Base-by-base conservation (phyloP, 2,329 filamentous ascomycete genomes). In the Pseudocercospora macadamiae region DNA sequence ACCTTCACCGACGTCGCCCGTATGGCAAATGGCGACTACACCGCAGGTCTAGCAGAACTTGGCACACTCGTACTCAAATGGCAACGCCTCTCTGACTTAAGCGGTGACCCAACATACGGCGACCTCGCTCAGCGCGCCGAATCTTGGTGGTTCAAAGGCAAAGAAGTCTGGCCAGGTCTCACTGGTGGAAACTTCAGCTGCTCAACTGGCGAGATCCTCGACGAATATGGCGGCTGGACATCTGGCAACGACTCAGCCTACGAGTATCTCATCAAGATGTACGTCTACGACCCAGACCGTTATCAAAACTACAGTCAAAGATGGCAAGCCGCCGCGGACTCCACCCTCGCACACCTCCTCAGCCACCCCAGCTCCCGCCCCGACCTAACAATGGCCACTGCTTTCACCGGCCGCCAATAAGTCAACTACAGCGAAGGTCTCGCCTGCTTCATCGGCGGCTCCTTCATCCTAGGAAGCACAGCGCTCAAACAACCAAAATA, bases 241-340 rank as follows among this genome's bases (percentile, higher is more conserved):
- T 90, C 88, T 51, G 88, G 89, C 5, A 83, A 83, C 26, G 91
- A 96, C 73, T 90, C 86, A 42, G 96, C 88, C 76, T 96, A 96
- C 76, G 91, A 96, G 75, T 96, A 96, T 69, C 83, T 96, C 28
- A 88, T 96, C 74, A 96, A 96, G 79, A 93, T 95, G 89, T 96
- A 87, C 68, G 75, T 93, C 55, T 96, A 96, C 72, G 88, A 93
- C 70, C 80, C 85, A 0, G 66, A 73, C 4, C 81, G 85, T 2
- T 96, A 89, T 68, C 74, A 69, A 1, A 62, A 74, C 2, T 91
- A 93, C 76, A 86, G 82, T 16, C 34, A 61, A 8, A 66, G 73
- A 26, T 96, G 91, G 91, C 76, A 90, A 39, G 71, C 80, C 0
- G 91, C 91, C 1, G 89, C 87, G 53, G 87, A 96, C 66, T 91